Conservation (phyloP, 345 rosid species). For the Syzygium jambos region DNA sequence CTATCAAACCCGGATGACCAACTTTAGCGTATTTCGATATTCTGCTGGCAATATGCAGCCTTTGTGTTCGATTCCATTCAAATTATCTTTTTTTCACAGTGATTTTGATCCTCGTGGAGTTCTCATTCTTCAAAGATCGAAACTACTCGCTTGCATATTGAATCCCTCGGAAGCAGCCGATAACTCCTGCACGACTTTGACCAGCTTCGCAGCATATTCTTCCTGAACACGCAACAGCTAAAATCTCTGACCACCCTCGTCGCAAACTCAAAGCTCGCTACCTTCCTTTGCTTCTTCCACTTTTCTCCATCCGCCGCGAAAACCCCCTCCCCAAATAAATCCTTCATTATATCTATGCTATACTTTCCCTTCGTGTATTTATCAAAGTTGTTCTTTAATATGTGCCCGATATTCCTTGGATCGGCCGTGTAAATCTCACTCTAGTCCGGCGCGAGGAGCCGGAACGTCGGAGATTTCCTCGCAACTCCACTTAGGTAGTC, state of each 20-base stretch:
- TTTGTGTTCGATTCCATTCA: no score
- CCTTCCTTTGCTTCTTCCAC: slow-evolving; percentile 78
- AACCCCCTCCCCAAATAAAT: slow-evolving; percentile 55
- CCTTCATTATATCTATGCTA: slow-evolving; percentile 12
- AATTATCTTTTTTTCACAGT: no score
- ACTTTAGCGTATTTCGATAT: no score
- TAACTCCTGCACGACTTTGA: slow-evolving; percentile 11
- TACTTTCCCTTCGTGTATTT: slow-evolving; percentile 34
- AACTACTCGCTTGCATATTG: slow-evolving; percentile 53
- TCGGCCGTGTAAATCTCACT: slow-evolving; percentile 48
- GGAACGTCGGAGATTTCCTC: slow-evolving; percentile 26
- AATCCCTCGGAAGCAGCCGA: slow-evolving; percentile 22
- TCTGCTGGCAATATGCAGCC: no score
- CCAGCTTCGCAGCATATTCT: slow-evolving; percentile 42
- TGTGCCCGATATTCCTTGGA: slow-evolving; percentile 49
- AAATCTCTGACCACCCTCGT: slow-evolving; percentile 58
- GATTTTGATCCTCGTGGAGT: no score
- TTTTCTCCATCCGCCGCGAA: slow-evolving; percentile 63
- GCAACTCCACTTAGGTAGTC: slow-evolving; percentile 48
- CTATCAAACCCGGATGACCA: no score
- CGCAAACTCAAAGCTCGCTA: slow-evolving; percentile 66
- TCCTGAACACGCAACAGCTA: slow-evolving; percentile 54
- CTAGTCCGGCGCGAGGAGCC: slow-evolving; percentile 32
- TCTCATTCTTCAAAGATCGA: no score
- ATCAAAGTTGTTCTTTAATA: slow-evolving; percentile 43